phyloP scores from a whole-genome alignment of 1,284 basidiomycete species.

The Papiliotrema flavescens region DNA sequence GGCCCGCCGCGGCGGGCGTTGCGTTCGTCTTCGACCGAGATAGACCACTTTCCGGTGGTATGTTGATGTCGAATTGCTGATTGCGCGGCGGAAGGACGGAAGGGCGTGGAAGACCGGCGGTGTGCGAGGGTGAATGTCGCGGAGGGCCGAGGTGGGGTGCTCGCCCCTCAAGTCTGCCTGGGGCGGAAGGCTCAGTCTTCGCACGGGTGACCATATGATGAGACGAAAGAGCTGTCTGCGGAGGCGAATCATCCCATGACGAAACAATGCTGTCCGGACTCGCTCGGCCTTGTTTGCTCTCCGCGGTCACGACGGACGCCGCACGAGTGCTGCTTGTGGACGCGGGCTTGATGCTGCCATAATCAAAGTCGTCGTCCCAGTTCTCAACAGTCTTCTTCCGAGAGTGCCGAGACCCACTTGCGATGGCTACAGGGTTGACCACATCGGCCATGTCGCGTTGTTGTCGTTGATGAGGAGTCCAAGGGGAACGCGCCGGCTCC shows the following conservation, averaged over 20 bases:
- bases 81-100: neutral
- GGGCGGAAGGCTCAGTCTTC: too few species aligned
- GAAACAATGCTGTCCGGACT: constrained; percentile 4
- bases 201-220: neutral
- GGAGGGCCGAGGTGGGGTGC: neutral
- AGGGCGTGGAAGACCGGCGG: neutral
- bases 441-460: too few species aligned
- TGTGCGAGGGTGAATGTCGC: neutral
- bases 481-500: too few species aligned
- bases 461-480: too few species aligned
- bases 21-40: neutral
- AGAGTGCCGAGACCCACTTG: constrained; percentile 7
- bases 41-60: neutral
- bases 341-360: constrained; percentile 7
- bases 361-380: constrained; percentile 50
- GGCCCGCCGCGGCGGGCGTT: neutral
- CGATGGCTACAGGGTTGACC: too few species aligned
- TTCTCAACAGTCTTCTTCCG: constrained; percentile 32
- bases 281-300: neutral
- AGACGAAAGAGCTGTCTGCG: neutral
- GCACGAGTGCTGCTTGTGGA: neutral
- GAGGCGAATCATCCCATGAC: constrained; percentile 20
- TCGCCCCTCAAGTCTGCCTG: too few species aligned
- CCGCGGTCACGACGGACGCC: neutral
- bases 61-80: neutral